Conservation (phyloP, 345 rosid genomes). For the Passiflora organensis region DNA sequence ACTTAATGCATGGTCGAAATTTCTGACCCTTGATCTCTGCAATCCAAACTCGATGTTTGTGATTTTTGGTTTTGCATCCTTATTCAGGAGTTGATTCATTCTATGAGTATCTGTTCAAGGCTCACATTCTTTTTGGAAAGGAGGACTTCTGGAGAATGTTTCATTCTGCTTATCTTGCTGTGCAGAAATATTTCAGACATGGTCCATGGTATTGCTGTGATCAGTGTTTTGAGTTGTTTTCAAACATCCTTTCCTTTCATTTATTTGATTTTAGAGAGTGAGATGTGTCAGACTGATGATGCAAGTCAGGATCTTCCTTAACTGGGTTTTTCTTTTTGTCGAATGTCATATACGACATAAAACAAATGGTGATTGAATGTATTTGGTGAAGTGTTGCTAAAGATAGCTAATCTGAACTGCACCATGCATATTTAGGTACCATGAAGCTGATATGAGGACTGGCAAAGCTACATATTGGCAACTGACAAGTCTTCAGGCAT, state of each 20-base stretch:
- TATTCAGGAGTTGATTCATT: constrained; percentile 91
- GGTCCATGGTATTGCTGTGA: constrained; percentile 73
- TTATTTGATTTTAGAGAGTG: neutral
- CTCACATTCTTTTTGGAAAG: constrained; percentile 90
- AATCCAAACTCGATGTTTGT: constrained; percentile 21
- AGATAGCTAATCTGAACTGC: neutral
- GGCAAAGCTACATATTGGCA: constrained; percentile 98
- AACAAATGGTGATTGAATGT: no score
- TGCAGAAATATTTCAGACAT: constrained; percentile 86
- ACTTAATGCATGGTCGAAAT: neutral
- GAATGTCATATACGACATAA: no score
- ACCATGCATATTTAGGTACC: constrained; percentile 56
- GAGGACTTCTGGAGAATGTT: constrained; percentile 97
- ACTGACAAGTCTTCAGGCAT: constrained; percentile 98
- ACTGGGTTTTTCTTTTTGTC: no score
- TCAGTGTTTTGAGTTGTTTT: neutral
- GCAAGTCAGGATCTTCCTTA: no score
- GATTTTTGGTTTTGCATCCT: constrained; percentile 21
- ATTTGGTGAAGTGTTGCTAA: no score
- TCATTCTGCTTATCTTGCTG: constrained; percentile 83
- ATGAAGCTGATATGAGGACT: constrained; percentile 94
- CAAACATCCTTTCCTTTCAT: neutral
- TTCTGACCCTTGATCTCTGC: constrained; percentile 7
- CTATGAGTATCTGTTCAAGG: constrained; percentile 90
- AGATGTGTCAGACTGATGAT: neutral